phyloP scores from a whole-genome alignment of 345 rosid genomes.

The Salix udensis region DNA sequence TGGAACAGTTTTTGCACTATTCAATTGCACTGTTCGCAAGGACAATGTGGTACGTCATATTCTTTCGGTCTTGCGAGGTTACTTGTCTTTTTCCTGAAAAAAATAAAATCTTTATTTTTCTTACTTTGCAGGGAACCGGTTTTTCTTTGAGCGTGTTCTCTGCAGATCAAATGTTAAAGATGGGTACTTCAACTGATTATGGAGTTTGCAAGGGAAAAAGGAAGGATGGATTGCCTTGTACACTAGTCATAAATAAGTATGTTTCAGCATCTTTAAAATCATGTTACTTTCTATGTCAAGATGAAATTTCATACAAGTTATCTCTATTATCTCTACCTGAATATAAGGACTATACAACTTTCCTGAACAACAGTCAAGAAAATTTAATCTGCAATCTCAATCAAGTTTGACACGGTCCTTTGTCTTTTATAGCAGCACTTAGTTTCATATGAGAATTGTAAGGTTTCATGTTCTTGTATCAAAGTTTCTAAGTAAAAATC shows the following conservation, averaged over 20 bases:
- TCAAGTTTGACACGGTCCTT: constrained; percentile 4
- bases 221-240: constrained; percentile 75
- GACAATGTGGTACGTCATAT: constrained; percentile 43
- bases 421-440: not conserved
- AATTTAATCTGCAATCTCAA: not conserved
- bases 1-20: constrained; percentile 75
- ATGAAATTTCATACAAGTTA: not conserved
- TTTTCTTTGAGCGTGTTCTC: constrained; percentile 70
- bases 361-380: not conserved
- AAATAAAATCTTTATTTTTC: constrained; percentile 1
- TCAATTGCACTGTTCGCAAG: constrained; percentile 64
- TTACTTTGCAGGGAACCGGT: constrained; percentile 51
- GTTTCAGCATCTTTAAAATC: constrained; percentile 13
- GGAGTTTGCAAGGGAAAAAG: constrained; percentile 81
- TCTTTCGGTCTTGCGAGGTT: not conserved
- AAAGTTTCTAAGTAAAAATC: not conserved
- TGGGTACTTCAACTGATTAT: constrained; percentile 78
- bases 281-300: not conserved
- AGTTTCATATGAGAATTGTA: not conserved
- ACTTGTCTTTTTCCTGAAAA: not conserved
- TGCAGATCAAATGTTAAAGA: constrained; percentile 61
- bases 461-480: not conserved
- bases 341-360: not conserved
- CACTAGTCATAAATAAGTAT: constrained; percentile 67
- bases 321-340: not conserved